Evolutionary conservation across 352 stramenopile genomes (phyloP).

Genomic region (Peronospora belbahrii): DNA sequence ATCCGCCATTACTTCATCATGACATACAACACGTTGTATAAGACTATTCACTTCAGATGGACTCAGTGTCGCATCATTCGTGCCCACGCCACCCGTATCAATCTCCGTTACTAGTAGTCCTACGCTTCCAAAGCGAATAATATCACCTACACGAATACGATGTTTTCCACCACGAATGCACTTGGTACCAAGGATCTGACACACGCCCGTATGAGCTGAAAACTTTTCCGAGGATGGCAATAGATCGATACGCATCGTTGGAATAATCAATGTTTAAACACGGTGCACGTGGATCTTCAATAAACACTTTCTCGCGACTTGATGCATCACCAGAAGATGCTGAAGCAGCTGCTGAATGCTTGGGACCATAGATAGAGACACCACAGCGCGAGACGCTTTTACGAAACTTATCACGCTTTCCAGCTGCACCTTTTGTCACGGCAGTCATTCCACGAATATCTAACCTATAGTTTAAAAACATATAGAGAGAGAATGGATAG

Average conservation of each 20-base stretch:
- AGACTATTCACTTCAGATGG: constrained; percentile 70
- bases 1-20: constrained; percentile 69
- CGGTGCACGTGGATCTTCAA: constrained; percentile 75
- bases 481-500: neutral
- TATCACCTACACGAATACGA: constrained; percentile 74
- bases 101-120: constrained; percentile 80
- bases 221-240: constrained; percentile 82
- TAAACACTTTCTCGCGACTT: constrained; percentile 75
- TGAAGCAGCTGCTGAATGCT: constrained; percentile 46
- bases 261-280: constrained; percentile 85
- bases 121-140: constrained; percentile 80
- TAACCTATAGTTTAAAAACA: too few relatives aligned
- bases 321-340: constrained; percentile 15
- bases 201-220: constrained; percentile 79
- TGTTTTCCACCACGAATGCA: constrained; percentile 80
- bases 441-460: constrained; percentile 85
- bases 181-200: constrained; percentile 83
- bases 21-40: constrained; percentile 75
- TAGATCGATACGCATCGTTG: constrained; percentile 78
- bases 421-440: constrained; percentile 74
- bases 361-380: constrained; percentile 82
- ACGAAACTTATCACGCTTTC: constrained; percentile 85
- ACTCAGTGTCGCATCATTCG: constrained; percentile 66
- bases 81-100: constrained; percentile 56
- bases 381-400: constrained; percentile 80